phyloP scores from a whole-genome alignment of 140 eudicot species.

The Flaveria floridana region DNA sequence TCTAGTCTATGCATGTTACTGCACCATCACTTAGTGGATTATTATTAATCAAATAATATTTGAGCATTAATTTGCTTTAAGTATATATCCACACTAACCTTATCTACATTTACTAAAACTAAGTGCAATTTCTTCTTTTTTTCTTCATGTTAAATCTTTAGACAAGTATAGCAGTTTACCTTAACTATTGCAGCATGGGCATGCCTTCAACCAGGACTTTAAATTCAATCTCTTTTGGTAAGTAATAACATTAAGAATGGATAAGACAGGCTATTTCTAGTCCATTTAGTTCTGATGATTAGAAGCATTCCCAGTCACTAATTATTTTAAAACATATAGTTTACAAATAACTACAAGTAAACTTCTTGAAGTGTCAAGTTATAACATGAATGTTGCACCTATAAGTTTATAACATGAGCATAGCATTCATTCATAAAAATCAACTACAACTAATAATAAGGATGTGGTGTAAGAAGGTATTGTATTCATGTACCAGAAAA shows the following conservation, averaged over 20 bases:
- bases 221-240: conserved; percentile 1
- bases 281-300: not conserved
- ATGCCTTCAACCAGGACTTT: conserved; percentile 9
- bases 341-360: not conserved
- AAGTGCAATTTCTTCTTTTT: too few relatives aligned
- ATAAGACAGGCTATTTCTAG: not conserved
- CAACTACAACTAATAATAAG: conserved; percentile 16
- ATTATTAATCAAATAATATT: too few relatives aligned
- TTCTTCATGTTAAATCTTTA: not conserved
- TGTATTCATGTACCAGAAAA: conserved; percentile 58
- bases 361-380: not conserved
- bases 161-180: conserved; percentile 4
- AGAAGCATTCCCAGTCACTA: not conserved
- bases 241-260: not conserved
- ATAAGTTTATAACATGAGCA: not conserved
- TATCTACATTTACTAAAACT: too few relatives aligned
- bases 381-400: not conserved
- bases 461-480: conserved; percentile 13
- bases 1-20: too few relatives aligned
- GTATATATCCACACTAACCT: too few relatives aligned
- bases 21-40: too few relatives aligned
- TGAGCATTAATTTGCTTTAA: too few relatives aligned
- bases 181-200: conserved; percentile 13
- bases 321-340: too few relatives aligned
- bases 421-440: not conserved